Percentiles rank a stretch among this genome's conserved stretches.
Evolutionary conservation across 176 grass and related monocot genomes (phyloP).

Genomic region (Lolium perenne): DNA sequence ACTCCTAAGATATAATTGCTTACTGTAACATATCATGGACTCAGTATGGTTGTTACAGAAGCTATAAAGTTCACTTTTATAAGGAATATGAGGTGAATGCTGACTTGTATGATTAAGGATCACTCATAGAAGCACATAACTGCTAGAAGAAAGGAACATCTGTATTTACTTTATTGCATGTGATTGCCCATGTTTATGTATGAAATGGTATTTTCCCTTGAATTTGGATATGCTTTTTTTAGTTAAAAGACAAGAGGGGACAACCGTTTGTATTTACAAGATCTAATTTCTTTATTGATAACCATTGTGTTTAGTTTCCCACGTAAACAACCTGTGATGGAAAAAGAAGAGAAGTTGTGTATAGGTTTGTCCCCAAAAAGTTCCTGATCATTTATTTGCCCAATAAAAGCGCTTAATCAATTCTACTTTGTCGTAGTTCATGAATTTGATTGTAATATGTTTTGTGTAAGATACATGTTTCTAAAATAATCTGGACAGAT

Average conservation of each 20-base stretch:
- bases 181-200: not conserved
- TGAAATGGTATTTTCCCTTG: slow-evolving; percentile 5
- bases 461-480: slow-evolving; percentile 34
- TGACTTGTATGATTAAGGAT: not conserved
- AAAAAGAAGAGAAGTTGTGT: slow-evolving; percentile 11
- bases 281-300: slow-evolving; percentile 13
- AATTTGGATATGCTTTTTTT: slow-evolving; percentile 27
- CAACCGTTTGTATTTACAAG: not conserved
- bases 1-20: not conserved
- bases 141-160: not conserved
- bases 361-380: not conserved
- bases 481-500: not conserved
- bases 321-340: not conserved
- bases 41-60: not conserved
- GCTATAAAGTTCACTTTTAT: not conserved
- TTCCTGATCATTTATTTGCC: not conserved
- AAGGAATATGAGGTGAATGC: slow-evolving; percentile 7
- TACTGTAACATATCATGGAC: slow-evolving; percentile 19
- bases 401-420: slow-evolving; percentile 13
- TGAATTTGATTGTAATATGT: slow-evolving; percentile 19
- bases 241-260: slow-evolving; percentile 9
- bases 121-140: not conserved
- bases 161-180: slow-evolving; percentile 1
- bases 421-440: slow-evolving; percentile 12
- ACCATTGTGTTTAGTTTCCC: not conserved